A percentile compares a stretch with the other conserved stretches of the same genome.
These are phyloP conservation scores for Naumovozyma castellii DNA, from an alignment of 805 yeast species.

Conservation along the genomic window DNA sequence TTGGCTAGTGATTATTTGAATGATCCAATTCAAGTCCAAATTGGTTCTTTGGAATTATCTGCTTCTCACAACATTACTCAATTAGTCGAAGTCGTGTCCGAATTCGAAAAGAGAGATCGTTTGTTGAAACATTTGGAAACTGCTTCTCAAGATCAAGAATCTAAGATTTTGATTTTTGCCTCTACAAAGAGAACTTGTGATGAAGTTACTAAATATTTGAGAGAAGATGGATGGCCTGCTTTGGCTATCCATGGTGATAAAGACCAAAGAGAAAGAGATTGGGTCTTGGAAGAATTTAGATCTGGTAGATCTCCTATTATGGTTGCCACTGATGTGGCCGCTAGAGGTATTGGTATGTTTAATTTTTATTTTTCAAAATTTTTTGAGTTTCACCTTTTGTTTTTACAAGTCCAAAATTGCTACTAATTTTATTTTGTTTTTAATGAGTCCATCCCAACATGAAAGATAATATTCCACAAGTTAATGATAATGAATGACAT, in stretches of 20 bases:
- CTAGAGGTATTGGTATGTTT: conserved; percentile 98
- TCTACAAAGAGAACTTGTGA: conserved; percentile 98
- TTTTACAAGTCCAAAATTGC: conserved; percentile 2
- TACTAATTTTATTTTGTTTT: conserved; percentile 7
- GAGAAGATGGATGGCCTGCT: conserved; percentile 98
- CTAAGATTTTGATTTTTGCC: conserved; percentile 81
- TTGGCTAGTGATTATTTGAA: conserved; percentile 84
- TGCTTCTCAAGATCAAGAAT: conserved; percentile 59
- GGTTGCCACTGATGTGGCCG: conserved; percentile 99
- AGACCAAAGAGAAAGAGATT: conserved; percentile 95
- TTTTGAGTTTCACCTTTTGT: conserved; percentile 1
- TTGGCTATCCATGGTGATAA: conserved; percentile 98
- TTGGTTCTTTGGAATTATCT: conserved; percentile 91
- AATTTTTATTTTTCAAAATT: conserved; percentile 12
- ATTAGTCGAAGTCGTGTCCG: conserved; percentile 81
- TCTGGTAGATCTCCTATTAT: conserved; percentile 87
- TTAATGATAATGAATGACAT: background rate
- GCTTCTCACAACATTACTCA: conserved; percentile 96
- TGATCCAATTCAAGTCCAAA: conserved; percentile 91
- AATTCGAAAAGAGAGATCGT: conserved; percentile 90
- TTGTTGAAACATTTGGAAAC: conserved; percentile 71
- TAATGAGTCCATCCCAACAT: conserved; percentile 1
- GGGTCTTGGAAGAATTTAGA: conserved; percentile 93
- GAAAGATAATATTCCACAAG: background rate
- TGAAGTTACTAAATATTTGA: conserved; percentile 80